Evolutionary conservation across 805 yeast species (phyloP).

Genomic region (Saccharomycopsis malanga): DNA sequence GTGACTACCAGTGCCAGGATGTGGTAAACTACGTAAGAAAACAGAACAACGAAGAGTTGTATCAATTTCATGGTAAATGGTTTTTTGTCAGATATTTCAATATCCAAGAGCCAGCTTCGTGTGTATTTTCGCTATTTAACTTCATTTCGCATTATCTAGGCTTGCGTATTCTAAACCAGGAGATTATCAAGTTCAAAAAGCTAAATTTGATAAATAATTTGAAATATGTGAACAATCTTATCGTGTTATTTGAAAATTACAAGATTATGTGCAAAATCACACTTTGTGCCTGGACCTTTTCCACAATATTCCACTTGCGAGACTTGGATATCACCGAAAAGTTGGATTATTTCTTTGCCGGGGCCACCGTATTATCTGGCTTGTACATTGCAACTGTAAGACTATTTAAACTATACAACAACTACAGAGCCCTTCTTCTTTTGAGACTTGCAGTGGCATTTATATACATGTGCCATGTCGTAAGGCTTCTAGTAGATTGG

Average conservation of each 20-base stretch:
- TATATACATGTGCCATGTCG: constrained; percentile 58
- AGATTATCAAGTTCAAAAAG: constrained; percentile 21
- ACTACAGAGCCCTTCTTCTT: constrained; percentile 27
- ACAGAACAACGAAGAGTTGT: constrained; percentile 42
- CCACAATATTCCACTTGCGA: constrained; percentile 81
- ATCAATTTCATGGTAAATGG: constrained; percentile 97
- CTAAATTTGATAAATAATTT: constrained; percentile 14
- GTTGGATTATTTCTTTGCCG: constrained; percentile 89
- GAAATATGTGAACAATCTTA: constrained; percentile 19
- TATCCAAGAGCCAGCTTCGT: constrained; percentile 77
- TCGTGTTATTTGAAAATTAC: constrained; percentile 30
- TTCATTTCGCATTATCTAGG: constrained; percentile 57
- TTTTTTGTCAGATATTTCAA: constrained; percentile 78
- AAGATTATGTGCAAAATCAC: constrained; percentile 54
- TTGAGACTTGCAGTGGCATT: constrained; percentile 38
- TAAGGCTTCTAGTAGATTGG: constrained; percentile 65
- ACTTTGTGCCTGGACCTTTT: constrained; percentile 82
- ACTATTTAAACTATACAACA: constrained; percentile 48
- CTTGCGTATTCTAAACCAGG: constrained; percentile 29
- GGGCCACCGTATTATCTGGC: constrained; percentile 76
- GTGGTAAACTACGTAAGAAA: constrained; percentile 53
- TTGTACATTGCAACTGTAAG: constrained; percentile 63
- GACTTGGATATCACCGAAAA: constrained; percentile 76
- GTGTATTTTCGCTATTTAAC: constrained; percentile 68
- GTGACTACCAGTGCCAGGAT: constrained; percentile 92